Evolutionary conservation across 2,329 filamentous ascomycete species (phyloP), one percentile per base, ranked within the genome.

Genomic region (Graphilbum fragrans): DNA sequence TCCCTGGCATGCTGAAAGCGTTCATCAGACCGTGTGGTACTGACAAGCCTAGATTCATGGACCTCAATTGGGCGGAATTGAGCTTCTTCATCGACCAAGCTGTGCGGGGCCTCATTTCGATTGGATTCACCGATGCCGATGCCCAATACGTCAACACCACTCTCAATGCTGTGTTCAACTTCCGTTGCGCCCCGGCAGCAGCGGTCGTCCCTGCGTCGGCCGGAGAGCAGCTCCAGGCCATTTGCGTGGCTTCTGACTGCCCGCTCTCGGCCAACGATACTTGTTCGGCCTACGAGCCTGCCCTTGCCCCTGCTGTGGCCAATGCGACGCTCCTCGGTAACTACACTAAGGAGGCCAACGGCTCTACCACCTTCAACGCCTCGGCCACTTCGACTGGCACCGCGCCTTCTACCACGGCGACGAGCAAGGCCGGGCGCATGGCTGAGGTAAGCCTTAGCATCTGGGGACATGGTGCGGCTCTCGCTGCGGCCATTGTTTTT

Each of bases 81-180:
- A 21, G 35, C 37, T 45, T 42, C 21, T 45, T 45, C 35, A 31
- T 45, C 37, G 43, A 45, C 43, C 43, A 45, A 38, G 43, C 43
- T 18, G 41, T 42, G 8, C 37, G 38, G 12, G 43, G 43, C 37
- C 37, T 45, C 5, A 2, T 42, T 12, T 42, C 37, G 17, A 39
- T 45, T 16, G 43, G 43, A 33, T 45, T 45, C 37, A 36, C 5
- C 37, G 20, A 35, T 16, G 23, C 40, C 25, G 43, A 45, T 20
- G 40, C 43, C 20, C 43, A 45, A 35, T 38, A 17, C 18, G 43
- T 45, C 43, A 45, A 45, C 38, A 35, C 22, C 22, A 45, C 43
- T 1, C 43, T 45, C 34, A 32, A 9, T 18, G 11, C 11, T 29
- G 37, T 34, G 22, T 45, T 45, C 38, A 42, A 45, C 35, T 34